A percentile compares a stretch with the other conserved stretches of the same genome.
These are phyloP conservation scores for Fusarium sublunatum DNA, from an alignment of 2,329 filamentous ascomycete species.

Conservation along the genomic window DNA sequence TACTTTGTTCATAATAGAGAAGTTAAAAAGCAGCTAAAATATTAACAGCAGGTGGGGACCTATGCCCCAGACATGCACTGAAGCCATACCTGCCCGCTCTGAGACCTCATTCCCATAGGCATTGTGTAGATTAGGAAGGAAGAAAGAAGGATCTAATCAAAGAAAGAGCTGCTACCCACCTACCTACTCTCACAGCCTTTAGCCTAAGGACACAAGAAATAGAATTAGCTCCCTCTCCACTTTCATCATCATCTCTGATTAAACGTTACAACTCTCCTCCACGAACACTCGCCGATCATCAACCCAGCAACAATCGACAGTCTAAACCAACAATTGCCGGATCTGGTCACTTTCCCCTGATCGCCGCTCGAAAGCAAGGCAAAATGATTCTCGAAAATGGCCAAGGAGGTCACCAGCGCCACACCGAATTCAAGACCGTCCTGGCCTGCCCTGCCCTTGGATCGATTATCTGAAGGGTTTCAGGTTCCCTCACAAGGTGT, in stretches of 20 bases:
- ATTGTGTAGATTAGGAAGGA: conserved; percentile 3
- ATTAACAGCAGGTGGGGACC: no score
- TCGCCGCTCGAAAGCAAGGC: conserved; percentile 13
- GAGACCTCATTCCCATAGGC: not conserved
- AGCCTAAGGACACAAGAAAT: not conserved
- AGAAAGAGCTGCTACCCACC: not conserved
- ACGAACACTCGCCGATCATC: not conserved
- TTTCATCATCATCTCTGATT: conserved; percentile 9
- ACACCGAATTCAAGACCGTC: conserved; percentile 12
- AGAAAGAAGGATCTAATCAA: not conserved
- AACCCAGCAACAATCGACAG: conserved; percentile 11
- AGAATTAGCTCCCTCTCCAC: conserved; percentile 18
- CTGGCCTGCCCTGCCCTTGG: conserved; percentile 5
- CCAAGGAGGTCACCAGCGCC: conserved; percentile 23
- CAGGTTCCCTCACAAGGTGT: not conserved
- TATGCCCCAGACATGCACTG: no score
- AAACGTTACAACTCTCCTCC: conserved; percentile 16
- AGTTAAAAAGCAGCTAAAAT: no score
- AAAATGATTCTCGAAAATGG: conserved; percentile 21
- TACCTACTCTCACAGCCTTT: not conserved
- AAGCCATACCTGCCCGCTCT: not conserved
- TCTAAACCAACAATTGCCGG: conserved; percentile 17
- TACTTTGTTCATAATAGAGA: no score
- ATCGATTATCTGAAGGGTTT: conserved; percentile 2
- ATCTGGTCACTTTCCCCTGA: conserved; percentile 22